Evolutionary conservation across 1,139 yeast species (phyloP).

Genomic region (Hyphopichia pseudoburtonii): DNA sequence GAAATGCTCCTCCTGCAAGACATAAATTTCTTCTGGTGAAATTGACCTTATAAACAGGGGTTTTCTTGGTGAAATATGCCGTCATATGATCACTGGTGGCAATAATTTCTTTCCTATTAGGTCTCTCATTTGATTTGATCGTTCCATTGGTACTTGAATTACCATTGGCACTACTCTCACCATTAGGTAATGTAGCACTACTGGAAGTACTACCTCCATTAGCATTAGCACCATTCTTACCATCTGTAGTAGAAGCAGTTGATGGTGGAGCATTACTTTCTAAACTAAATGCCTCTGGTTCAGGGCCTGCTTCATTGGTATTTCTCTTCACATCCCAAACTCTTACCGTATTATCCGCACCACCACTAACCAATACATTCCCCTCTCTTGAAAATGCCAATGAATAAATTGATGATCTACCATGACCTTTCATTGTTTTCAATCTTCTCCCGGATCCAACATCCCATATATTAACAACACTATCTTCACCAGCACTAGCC

Average conservation of each 20-base stretch:
- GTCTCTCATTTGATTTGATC: constrained; percentile 27
- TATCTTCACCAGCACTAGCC: constrained; percentile 95
- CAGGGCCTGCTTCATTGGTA: constrained; percentile 76
- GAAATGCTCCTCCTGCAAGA: constrained; percentile 87
- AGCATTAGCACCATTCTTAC: constrained; percentile 16
- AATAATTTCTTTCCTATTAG: constrained; percentile 62
- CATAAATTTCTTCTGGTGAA: constrained; percentile 90
- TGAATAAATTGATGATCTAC: constrained; percentile 81
- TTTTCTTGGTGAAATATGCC: constrained; percentile 88
- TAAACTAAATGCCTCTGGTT: constrained; percentile 67
- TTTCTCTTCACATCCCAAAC: constrained; percentile 94
- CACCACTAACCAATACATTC: constrained; percentile 84
- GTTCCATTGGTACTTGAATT: constrained; percentile 9
- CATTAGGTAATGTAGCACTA: constrained; percentile 6
- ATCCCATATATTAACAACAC: constrained; percentile 90
- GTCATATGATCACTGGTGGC: constrained; percentile 91
- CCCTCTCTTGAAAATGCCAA: constrained; percentile 87
- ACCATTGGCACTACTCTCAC: constrained; percentile 10
- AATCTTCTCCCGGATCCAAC: constrained; percentile 86
- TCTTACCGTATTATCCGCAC: constrained; percentile 88
- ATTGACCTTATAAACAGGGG: constrained; percentile 91
- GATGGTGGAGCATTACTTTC: constrained; percentile 12
- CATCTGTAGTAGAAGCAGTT: constrained; percentile 14
- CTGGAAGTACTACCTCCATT: constrained; percentile 11
- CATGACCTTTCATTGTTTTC: constrained; percentile 88